Evolutionary conservation across 257 asterid species (phyloP).

Genomic region (Penstemon barbatus): DNA sequence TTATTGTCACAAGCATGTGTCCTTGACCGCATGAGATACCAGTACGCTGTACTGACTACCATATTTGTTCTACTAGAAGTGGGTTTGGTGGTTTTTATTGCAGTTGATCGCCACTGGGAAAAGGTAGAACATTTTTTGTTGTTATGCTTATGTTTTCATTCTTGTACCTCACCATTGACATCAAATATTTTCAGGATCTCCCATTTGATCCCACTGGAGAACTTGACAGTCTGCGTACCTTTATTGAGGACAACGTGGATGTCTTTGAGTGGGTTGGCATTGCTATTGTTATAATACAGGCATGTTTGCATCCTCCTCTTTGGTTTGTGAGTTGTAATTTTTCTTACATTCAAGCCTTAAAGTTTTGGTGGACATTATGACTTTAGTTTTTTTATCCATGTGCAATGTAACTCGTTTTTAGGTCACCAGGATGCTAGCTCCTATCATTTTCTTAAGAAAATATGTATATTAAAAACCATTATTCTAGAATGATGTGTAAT

Average conservation of each 20-base stretch:
- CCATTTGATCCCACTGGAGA: constrained; percentile 90
- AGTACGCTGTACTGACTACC: constrained; percentile 61
- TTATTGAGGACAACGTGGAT: constrained; percentile 57
- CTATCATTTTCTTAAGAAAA: constrained; percentile 2
- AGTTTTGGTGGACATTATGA: constrained; percentile 2
- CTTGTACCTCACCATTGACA: constrained; percentile 24
- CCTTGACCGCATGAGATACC: constrained; percentile 48
- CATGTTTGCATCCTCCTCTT: constrained; percentile 36
- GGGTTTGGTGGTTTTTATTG: constrained; percentile 65
- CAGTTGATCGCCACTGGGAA: constrained; percentile 74
- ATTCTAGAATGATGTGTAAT: background rate
- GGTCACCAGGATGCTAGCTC: constrained; percentile 12
- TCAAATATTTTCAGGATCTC: constrained; percentile 53
- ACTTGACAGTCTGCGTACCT: constrained; percentile 51
- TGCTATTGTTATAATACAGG: constrained; percentile 66
- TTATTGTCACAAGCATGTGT: constrained; percentile 14
- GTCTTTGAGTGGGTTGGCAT: constrained; percentile 74
- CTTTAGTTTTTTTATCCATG: background rate
- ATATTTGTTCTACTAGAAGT: constrained; percentile 62
- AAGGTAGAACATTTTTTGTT: constrained; percentile 46
- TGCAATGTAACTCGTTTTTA: constrained; percentile 7
- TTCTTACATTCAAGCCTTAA: background rate
- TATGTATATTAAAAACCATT: background rate
- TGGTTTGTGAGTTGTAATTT: constrained; percentile 21
- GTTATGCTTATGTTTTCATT: constrained; percentile 18